Base-by-base conservation (phyloP, 148 eudicot species). In the Euryodendron excelsum region DNA sequence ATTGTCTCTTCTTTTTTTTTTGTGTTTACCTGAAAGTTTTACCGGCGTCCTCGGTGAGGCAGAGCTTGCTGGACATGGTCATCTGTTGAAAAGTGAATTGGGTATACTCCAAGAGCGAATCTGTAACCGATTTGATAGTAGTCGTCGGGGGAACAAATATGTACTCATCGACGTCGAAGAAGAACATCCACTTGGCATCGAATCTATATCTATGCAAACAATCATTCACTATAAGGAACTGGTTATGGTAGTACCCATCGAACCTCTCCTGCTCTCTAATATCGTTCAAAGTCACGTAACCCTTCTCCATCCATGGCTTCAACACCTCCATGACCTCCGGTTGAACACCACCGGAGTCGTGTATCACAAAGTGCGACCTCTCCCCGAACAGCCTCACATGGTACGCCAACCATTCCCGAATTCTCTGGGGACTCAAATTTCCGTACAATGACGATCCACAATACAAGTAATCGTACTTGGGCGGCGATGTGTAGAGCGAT, bases 361-460 rank as follows among this genome's bases (percentile, higher is more conserved):
- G 82, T 1, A 93, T 83, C 41, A 90, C 93, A 23, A 93, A 93
- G 80, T 93, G 98, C 0, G 98, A 87, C 50, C 64, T 79, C 27
- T 56, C 81, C 0, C 98, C 98, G 63, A 93, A 89, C 48, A 93
- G 48, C 41, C 88, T 77, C 7, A 86, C 84, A 39, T 93, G 98
- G 75, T 90, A 93, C 0, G 96, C 98, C 13, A 93, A 3, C 96
- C 98, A 93, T 58, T 93, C 98, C 0, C 98, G 82, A 11, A 93
- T 81, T 48, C 98, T 77, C 80, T 91, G 91, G 0, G 95, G 96
- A 66, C 89, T 86, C 21, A 93, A 80, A 45, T 81, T 61, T 9
- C 98, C 98, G 47, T 82, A 93, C 13, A 93, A 27, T 0, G 93
- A 74, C 17, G 96, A 90, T 11, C 98, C 98, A 52, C 98, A 93